A percentile compares a stretch with the other conserved stretches of the same genome.
Evolutionary conservation across 139 green algal species (phyloP).

Genomic region (Gonium pectorale): DNA sequence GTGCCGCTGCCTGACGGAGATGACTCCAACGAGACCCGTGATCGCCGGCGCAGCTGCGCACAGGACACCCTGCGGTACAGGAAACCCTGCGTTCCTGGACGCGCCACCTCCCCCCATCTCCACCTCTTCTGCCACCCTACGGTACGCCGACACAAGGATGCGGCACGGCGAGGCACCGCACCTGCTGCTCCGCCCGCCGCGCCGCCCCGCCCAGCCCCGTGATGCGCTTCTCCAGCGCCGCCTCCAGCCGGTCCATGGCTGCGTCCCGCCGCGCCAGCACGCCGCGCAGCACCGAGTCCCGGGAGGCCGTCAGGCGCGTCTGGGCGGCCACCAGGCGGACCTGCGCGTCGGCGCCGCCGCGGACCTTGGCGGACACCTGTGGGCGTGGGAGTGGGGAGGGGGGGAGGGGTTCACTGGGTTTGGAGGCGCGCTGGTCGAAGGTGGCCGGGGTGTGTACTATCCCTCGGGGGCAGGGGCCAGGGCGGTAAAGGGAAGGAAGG

Average conservation of each 20-base stretch:
- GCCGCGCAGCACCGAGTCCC: background rate
- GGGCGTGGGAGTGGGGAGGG: background rate
- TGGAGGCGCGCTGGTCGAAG: too few species aligned
- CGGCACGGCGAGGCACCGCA: background rate
- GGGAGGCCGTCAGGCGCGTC: slow-evolving; percentile 12
- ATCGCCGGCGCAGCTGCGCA: too few species aligned
- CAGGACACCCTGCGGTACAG: too few species aligned
- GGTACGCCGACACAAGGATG: background rate
- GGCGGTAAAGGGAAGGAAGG: background rate
- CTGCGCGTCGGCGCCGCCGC: slow-evolving; percentile 5
- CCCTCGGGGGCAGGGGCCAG: too few species aligned
- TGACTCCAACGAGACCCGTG: background rate
- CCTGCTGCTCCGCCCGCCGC: slow-evolving; percentile 9
- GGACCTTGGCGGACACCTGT: background rate
- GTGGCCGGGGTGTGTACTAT: too few species aligned
- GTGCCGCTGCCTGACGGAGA: too few species aligned
- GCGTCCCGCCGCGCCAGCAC: background rate
- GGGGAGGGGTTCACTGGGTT: too few species aligned
- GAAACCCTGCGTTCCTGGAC: too few species aligned
- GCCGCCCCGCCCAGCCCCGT: slow-evolving; percentile 3
- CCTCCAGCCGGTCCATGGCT: background rate
- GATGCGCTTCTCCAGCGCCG: background rate
- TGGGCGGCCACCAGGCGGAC: slow-evolving; percentile 9
- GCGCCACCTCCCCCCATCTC: background rate
- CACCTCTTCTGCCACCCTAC: background rate